Evolutionary conservation across 495 filamentous ascomycete species (phyloP).

Genomic region (Aspergillus baeticus): DNA sequence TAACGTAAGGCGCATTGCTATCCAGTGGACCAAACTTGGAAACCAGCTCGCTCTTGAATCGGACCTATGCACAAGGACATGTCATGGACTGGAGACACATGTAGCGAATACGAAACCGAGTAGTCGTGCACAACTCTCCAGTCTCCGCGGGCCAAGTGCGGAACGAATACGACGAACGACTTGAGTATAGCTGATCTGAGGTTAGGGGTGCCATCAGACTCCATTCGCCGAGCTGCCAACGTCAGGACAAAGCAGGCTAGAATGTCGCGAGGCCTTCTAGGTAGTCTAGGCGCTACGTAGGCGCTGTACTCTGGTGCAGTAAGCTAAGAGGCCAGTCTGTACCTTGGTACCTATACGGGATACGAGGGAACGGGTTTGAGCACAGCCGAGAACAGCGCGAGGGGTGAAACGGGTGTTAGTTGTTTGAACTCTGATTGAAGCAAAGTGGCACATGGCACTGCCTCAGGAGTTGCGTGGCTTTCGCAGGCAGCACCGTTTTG

Average conservation of each 20-base stretch:
- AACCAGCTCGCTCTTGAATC: not conserved
- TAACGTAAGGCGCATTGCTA: too few species aligned
- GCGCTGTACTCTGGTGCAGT: not conserved
- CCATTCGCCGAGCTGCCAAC: not conserved
- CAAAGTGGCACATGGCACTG: not conserved
- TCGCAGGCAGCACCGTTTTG: conserved; percentile 3
- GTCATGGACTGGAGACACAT: not conserved
- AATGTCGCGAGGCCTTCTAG: too few species aligned
- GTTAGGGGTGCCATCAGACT: conserved; percentile 1
- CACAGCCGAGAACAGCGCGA: not conserved
- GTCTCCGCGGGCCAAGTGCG: not conserved
- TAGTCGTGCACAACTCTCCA: not conserved
- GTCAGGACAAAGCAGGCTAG: not conserved
- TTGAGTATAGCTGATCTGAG: not conserved
- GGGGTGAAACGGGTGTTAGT: not conserved
- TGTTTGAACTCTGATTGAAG: not conserved
- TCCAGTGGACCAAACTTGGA: too few species aligned
- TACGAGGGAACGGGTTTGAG: not conserved
- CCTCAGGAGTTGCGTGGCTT: not conserved
- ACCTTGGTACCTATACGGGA: too few species aligned
- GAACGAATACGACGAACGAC: conserved; percentile 6
- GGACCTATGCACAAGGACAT: not conserved
- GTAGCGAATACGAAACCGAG: conserved; percentile 8
- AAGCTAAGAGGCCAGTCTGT: too few species aligned
- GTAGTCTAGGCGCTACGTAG: not conserved